These are phyloP conservation scores for Claviceps humidiphila DNA, from an alignment of 2,329 filamentous ascomycete species.

Conservation along the genomic window DNA sequence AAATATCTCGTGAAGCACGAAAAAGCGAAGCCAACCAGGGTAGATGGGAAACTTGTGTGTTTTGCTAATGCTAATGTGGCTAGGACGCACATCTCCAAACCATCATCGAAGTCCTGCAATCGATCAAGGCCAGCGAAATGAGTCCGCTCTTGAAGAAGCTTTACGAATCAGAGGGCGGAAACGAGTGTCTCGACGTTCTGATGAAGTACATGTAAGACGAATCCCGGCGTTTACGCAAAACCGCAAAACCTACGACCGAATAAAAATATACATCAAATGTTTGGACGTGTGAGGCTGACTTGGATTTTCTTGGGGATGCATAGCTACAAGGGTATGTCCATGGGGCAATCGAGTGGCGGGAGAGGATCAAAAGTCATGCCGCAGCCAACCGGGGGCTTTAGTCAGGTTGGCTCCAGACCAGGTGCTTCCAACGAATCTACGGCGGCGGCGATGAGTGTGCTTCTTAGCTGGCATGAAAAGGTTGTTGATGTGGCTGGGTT, in stretches of 20 bases:
- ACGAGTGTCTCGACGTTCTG: slow-evolving; percentile 77
- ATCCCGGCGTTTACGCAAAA: not conserved
- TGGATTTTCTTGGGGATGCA: not conserved
- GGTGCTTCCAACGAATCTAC: slow-evolving; percentile 50
- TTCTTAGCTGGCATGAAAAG: slow-evolving; percentile 98
- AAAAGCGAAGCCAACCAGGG: no score
- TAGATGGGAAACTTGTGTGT: no score
- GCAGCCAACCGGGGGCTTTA: slow-evolving; percentile 70
- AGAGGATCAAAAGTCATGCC: slow-evolving; percentile 39
- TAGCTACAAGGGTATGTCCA: slow-evolving; percentile 84
- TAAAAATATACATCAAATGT: not conserved
- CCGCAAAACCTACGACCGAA: not conserved
- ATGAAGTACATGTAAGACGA: slow-evolving; percentile 86
- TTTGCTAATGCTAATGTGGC: not conserved
- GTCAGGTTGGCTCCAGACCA: slow-evolving; percentile 53
- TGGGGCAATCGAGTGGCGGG: slow-evolving; percentile 22
- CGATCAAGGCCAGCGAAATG: slow-evolving; percentile 94
- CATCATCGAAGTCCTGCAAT: slow-evolving; percentile 85
- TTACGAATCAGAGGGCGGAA: slow-evolving; percentile 64
- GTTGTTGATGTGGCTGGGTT: slow-evolving; percentile 85
- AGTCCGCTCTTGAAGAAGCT: slow-evolving; percentile 73
- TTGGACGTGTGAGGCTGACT: not conserved
- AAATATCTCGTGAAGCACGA: no score
- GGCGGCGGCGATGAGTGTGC: slow-evolving; percentile 84
- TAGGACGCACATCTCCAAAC: slow-evolving; percentile 79